Percentiles rank a stretch among this genome's conserved stretches.
Conservation (phyloP, 805 yeast species). For the Cyberlindnera xylosilytica region DNA sequence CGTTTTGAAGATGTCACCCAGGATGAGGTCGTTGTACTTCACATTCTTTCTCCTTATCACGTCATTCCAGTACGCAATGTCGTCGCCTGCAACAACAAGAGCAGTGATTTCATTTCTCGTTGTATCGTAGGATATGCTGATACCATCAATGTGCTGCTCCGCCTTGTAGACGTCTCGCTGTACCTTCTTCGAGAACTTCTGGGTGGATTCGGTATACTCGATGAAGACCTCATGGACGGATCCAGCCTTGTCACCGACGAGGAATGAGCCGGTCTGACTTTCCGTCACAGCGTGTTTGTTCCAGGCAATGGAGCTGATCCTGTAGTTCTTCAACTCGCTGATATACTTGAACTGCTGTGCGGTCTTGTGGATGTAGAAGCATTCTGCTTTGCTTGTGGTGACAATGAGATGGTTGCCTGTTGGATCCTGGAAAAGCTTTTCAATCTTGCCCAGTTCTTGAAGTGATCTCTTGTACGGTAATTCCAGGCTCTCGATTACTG, state of each 20-base stretch:
- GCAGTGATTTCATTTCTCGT: slow-evolving; percentile 12
- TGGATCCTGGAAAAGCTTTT: slow-evolving; percentile 45
- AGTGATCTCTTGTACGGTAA: slow-evolving; percentile 30
- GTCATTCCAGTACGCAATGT: slow-evolving; percentile 28
- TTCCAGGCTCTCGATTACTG: slow-evolving; percentile 45
- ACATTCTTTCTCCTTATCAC: slow-evolving; percentile 17
- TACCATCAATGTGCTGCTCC: slow-evolving; percentile 26
- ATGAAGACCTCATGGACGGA: slow-evolving; percentile 43
- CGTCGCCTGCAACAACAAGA: slow-evolving; percentile 29
- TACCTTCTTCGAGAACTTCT: slow-evolving; percentile 41
- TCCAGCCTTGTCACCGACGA: slow-evolving; percentile 50
- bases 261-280: slow-evolving; percentile 41
- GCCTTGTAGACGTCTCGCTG: slow-evolving; percentile 35
- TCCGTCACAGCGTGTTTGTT: slow-evolving; percentile 33
- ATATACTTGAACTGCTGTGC: slow-evolving; percentile 41
- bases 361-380: slow-evolving; percentile 43
- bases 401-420: slow-evolving; percentile 51
- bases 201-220: slow-evolving; percentile 35
- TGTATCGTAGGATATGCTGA: slow-evolving; percentile 17
- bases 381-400: slow-evolving; percentile 43
- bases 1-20: slow-evolving; percentile 20
- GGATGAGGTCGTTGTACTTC: slow-evolving; percentile 22
- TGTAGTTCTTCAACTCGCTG: slow-evolving; percentile 43
- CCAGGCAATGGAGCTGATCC: slow-evolving; percentile 42
- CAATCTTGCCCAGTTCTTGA: slow-evolving; percentile 30